Base-by-base conservation (phyloP, 2,329 filamentous ascomycete species). In the Pseudogymnoascus sp. region DNA sequence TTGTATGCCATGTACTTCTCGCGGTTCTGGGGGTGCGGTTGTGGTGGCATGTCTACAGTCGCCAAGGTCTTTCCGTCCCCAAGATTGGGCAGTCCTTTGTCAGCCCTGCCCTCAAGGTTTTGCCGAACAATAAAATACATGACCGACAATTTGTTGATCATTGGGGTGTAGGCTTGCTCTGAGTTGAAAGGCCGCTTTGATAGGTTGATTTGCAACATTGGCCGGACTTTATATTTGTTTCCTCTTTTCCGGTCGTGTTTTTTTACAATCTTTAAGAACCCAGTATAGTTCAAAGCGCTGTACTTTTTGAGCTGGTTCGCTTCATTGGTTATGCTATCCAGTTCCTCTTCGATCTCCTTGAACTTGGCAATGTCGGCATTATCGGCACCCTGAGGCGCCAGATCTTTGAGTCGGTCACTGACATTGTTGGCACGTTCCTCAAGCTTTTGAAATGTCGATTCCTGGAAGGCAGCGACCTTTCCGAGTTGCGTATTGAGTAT, bases 251-350 rank as follows among this genome's bases (percentile, higher is more conserved):
- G 90, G 77, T 99, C 95, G 77, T 99, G 95, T 79, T 99, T 99
- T 86, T 99, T 99, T 64, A 92, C 92, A 59, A 96, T 96, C 82
- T 99, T 99, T 73, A 97, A 83, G 77, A 97, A 96, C 59, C 92
- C 95, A 5, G 95, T 96, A 77, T 97, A 99, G 79, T 99, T 99
- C 79, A 97, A 88, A 68, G 88, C 90, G 76, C 91, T 95, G 78
- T 95, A 99, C 76, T 91, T 95, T 78, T 96, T 95, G 69, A 99
- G 83, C 79, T 96, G 90, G 74, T 89, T 93, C 72, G 96, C 87
- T 76, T 97, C 91, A 74, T 91, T 90, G 35, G 90, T 95, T 76
- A 97, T 95, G 62, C 78, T 78, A 75, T 97, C 93, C 63, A 97
- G 83, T 78, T 97, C 91, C 59, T 80, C 76, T 72, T 95, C 82